Conservation (phyloP, 768 basidiomycete species). For the Russula dissimulans region DNA sequence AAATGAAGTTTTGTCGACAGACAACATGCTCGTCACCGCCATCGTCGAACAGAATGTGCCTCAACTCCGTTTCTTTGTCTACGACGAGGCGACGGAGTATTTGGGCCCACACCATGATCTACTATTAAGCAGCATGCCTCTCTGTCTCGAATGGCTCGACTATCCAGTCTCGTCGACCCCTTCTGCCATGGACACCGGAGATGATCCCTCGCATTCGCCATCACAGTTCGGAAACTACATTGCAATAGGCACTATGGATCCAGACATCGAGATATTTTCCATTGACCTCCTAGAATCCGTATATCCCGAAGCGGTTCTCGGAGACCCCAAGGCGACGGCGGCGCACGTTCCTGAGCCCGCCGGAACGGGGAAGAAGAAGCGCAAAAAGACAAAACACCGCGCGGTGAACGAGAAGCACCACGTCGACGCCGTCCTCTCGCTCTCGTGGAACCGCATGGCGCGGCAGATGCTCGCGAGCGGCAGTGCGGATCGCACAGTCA, state of each 20-base stretch:
- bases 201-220: conserved; percentile 23
- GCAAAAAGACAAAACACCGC: conserved; percentile 73
- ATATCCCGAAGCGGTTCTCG: conserved; percentile 88
- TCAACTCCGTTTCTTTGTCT: conserved; percentile 91
- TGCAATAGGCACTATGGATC: conserved; percentile 94
- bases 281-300: conserved; percentile 88
- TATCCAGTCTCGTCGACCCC: conserved; percentile 61
- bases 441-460: conserved; percentile 88
- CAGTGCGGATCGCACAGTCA: conserved; percentile 91
- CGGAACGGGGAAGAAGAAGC: conserved; percentile 96
- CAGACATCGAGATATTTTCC: conserved; percentile 98
- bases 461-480: conserved; percentile 88
- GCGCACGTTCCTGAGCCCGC: conserved; percentile 68
- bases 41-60: conserved; percentile 97
- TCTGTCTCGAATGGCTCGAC: conserved; percentile 98
- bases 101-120: conserved; percentile 96
- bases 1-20: conserved; percentile 78
- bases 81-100: conserved; percentile 85
- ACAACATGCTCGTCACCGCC: conserved; percentile 86
- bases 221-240: conserved; percentile 72
- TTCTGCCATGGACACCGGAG: conserved; percentile 26
- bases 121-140: conserved; percentile 94
- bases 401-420: conserved; percentile 58
- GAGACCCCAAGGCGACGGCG: conserved; percentile 75
- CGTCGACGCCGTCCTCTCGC: conserved; percentile 86